Base-by-base conservation (phyloP, 2,329 filamentous ascomycete species). In the Colletotrichum sidae region DNA sequence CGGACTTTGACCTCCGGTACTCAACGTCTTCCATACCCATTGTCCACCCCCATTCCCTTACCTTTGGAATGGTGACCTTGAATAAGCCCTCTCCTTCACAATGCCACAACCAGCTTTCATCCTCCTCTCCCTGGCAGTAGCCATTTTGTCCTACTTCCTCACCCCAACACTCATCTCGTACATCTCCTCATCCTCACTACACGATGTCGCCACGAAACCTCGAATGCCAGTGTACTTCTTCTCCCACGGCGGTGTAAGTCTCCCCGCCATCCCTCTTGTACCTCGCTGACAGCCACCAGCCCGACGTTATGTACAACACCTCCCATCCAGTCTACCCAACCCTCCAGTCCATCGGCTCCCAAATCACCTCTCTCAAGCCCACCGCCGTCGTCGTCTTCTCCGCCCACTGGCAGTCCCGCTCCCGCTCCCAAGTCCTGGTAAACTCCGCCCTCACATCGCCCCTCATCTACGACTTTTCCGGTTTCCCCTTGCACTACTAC, bases 381-480 rank as follows among this genome's bases (percentile, higher is more conserved):
- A 89, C 86, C 67, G 92, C 90, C 2, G 84, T 94, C 13, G 87
- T 94, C 1, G 89, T 93, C 34, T 90, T 94, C 73, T 93, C 91
- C 1, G 92, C 90, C 1, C 91, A 94, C 76, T 94, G 92, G 91
- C 88, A 92, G 77, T 88, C 84, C 50, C 78, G 73, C 59, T 76
- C 77, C 44, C 79, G 84, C 70, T 81, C 79, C 4, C n/a, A 33
- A 4, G 84, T 93, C 67, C 80, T 90, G 71, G 83, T 93, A 69
- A 93, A 92, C 74, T 86, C 84, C 8, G 88, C 86, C 3, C 87
- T 87, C 61, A 78, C 82, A n/a, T 88, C 85, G 4, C 86, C 89
- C 62, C 73, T 93, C 69, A 90, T 93, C 55, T 93, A 92, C 74
- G 90, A 93, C 73, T 92, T 91, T 79, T 90, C 91, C 72, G 89